Base-by-base conservation (phyloP, 495 filamentous ascomycete species). In the Podospora appendiculata region DNA sequence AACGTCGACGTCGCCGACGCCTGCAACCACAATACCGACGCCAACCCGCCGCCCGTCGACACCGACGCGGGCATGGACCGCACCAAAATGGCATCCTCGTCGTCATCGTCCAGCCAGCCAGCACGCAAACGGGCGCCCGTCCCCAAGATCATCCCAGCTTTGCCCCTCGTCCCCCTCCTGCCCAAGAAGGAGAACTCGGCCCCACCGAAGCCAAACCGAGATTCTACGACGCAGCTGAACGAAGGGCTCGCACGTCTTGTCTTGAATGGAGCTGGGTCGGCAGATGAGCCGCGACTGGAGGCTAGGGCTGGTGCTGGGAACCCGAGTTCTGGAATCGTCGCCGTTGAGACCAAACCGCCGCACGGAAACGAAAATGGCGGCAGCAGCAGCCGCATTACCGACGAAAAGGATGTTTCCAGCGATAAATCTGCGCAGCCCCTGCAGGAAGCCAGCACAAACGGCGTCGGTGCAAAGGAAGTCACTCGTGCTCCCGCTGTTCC, bases 61-160 rank as follows among this genome's bases (percentile, higher is more conserved):
- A 9, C 19, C n/a, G 12, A 46, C 43, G 40, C 10, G 10, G 36
- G 7, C 10, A 38, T 38, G 36, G 25, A 44, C 44, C 46, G 14
- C 48, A 46, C 17, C 38, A 44, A 41, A 38, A 64, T 59, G 58
- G 35, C 55, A 41, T 35, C 45, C 14, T 40, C 56, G 13, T 47
- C 56, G 6, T 47, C 63, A 19, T 44, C 57, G 12, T 40, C 40
- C 44, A 50, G 41, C 8, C 42, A 52, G 10, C 32, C 49, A 8
- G 43, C 35, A 11, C n/a, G 18, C 34, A 53, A 46, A 33, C 46
- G 34, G 33, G 33, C 40, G 3, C 33, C 56, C 5, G n/a, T 48
- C 32, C 47, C 61, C 11, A 61, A 56, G 9, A 51, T 59, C 42
- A 43, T 52, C 47, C 55, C 61, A 12, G 55, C 59, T 32, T 40